These are phyloP conservation scores for Cyberlindnera saturnus DNA, from an alignment of 805 yeast genomes.

Conservation along the genomic window DNA sequence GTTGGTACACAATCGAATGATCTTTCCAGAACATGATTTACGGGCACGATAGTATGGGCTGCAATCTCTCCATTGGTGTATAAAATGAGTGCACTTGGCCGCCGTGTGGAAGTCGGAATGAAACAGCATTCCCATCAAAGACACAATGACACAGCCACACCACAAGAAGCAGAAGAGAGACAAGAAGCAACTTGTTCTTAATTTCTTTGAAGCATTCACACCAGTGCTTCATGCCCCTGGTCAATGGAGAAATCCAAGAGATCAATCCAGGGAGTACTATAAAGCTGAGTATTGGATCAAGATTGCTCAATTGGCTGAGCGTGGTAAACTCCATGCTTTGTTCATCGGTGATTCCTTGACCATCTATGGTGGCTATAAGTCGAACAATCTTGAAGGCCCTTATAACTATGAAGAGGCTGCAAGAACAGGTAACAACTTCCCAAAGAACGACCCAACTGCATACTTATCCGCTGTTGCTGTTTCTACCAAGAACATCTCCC, in stretches of 20 bases:
- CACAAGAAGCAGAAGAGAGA: conserved; percentile 15
- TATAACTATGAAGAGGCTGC: conserved; percentile 32
- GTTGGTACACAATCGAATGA: neutral
- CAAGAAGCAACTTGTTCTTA: conserved; percentile 14
- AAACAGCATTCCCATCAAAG: neutral
- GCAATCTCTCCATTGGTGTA: too few species aligned
- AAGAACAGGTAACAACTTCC: conserved; percentile 28
- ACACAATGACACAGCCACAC: conserved; percentile 9
- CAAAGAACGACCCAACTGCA: conserved; percentile 35
- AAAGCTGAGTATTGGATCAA: conserved; percentile 33
- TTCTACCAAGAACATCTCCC: conserved; percentile 34
- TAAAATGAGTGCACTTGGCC: too few species aligned
- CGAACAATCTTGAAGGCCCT: conserved; percentile 27
- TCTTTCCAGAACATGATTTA: neutral
- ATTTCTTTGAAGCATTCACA: conserved; percentile 19
- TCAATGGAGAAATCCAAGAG: conserved; percentile 21
- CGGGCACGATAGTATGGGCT: neutral
- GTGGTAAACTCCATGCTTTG: conserved; percentile 33
- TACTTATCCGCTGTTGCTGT: conserved; percentile 36
- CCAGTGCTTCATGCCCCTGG: conserved; percentile 21
- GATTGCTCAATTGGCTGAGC: conserved; percentile 32
- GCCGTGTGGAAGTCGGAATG: neutral
- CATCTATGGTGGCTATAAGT: conserved; percentile 34
- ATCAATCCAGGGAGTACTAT: conserved; percentile 14
- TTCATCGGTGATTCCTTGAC: conserved; percentile 38